Evolutionary conservation across 2,329 filamentous ascomycete genomes (phyloP), one percentile per base, ranked within the genome.

Genomic region (Penicillium sumatraense): DNA sequence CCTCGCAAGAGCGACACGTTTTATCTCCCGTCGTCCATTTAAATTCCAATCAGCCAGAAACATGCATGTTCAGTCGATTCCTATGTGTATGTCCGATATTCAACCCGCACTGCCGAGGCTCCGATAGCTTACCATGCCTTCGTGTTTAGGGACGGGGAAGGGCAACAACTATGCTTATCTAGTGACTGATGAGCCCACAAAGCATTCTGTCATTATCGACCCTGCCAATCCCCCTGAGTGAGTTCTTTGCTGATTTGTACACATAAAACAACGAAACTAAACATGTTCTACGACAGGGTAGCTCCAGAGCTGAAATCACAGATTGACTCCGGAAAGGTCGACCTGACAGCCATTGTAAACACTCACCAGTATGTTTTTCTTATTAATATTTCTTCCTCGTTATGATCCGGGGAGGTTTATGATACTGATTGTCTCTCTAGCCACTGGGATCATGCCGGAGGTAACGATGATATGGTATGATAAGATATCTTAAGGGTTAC

Each of bases 371-470:
- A 80, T 75, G 90, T 75, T 21, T 44, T 31, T 29, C 3, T 18
- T 14, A 21, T 46, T 20, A 23, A 21, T 14, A 13, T 14, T 6
- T 3, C 14, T 13, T 3, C 16, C 20, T 38, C 5, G 5, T 20
- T 42, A 3, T 9, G 18, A 42, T n/a, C n/a, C n/a, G 21, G 14
- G 8, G 16, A 24, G 24, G 20, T 5, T 11, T 7, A 2, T n/a
- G 27, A 20, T 36, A n/a, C 47, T 68, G 38, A 67, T 20, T 49
- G 33, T 36, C 33, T 41, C 26, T 6, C 21, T 58, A 96, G 93
- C 72, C 95, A 99, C 72, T 89, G 88, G 81, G 95, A 99, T 64
- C 95, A 99, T 75, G 89, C 95, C 1, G 95, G 95, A 60, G 95
- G 95, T 8, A 99, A 99, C 73, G 83, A 84, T 54, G 87, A 92